These are phyloP conservation scores for Termitomyces sp. DNA, from an alignment of 768 basidiomycete genomes.

Conservation along the genomic window DNA sequence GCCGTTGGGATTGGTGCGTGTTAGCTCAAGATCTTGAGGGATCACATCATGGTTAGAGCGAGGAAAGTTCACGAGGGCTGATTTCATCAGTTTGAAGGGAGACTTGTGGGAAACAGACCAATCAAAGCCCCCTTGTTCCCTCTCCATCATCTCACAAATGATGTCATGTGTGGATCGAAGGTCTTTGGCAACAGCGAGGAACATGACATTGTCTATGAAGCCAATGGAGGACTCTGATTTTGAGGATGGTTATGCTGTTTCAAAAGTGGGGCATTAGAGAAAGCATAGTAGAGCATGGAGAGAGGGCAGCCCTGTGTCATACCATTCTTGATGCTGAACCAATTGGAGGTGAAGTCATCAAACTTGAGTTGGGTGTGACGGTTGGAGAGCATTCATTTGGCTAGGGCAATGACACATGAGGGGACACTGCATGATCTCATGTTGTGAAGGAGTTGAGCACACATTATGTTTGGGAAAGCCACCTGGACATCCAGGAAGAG, in stretches of 20 bases:
- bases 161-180: background rate
- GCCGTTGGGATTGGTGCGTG: background rate
- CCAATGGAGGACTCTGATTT: background rate
- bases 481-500: background rate
- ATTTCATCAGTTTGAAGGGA: background rate
- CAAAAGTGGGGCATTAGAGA: background rate
- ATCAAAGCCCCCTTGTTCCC: background rate
- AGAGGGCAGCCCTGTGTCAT: background rate
- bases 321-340: background rate
- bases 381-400: background rate
- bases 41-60: too few relatives aligned
- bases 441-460: background rate
- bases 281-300: background rate
- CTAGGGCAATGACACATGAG: background rate
- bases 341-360: background rate
- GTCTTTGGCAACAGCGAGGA: background rate
- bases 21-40: background rate
- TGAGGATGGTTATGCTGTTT: too few relatives aligned
- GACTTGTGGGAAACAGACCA: background rate
- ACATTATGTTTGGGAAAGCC: background rate
- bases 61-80: background rate
- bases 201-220: background rate
- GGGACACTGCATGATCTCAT: too few relatives aligned
- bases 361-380: background rate
- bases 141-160: background rate